These are phyloP conservation scores for Trametes meyenii DNA, from an alignment of 768 basidiomycete species.

Conservation along the genomic window DNA sequence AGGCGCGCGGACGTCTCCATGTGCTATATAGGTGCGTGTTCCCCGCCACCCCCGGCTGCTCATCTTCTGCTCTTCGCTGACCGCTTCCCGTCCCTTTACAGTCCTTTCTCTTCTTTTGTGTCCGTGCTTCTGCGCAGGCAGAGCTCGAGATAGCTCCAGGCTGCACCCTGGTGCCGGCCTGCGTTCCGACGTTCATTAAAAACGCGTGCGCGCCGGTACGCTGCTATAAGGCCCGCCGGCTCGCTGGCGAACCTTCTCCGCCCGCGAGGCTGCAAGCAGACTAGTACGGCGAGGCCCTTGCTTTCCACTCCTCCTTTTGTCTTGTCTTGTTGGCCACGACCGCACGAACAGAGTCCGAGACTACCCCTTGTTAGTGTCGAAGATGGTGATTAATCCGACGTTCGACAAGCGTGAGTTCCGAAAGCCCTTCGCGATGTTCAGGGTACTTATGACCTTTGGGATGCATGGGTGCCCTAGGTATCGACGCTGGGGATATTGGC, in stretches of 20 bases:
- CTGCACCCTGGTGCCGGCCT: not conserved
- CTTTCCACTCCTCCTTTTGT: not conserved
- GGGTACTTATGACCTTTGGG: not conserved
- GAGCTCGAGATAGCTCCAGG: not conserved
- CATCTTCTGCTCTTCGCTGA: not conserved
- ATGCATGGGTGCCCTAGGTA: slow-evolving; percentile 21
- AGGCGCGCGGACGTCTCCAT: not conserved
- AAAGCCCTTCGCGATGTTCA: not conserved
- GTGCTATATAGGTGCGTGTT: not conserved
- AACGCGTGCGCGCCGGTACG: slow-evolving; percentile 5
- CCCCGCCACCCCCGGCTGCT: not conserved
- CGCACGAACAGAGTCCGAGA: no score
- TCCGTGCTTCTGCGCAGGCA: not conserved
- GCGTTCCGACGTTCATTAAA: slow-evolving; percentile 3
- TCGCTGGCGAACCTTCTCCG: slow-evolving; percentile 10
- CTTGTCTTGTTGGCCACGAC: not conserved
- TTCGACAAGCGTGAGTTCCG: slow-evolving; percentile 1
- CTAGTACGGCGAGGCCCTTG: slow-evolving; percentile 6
- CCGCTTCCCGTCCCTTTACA: not conserved
- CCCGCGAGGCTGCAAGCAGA: slow-evolving; percentile 12
- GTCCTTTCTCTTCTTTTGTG: not conserved
- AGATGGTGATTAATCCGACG: no score
- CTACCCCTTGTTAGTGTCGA: no score
- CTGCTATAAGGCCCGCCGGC: not conserved
- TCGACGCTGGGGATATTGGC: slow-evolving; percentile 30